A percentile compares a stretch with the other conserved stretches of the same genome.
Evolutionary conservation across 495 filamentous ascomycete species (phyloP).

Genomic region (Physcia stellaris): DNA sequence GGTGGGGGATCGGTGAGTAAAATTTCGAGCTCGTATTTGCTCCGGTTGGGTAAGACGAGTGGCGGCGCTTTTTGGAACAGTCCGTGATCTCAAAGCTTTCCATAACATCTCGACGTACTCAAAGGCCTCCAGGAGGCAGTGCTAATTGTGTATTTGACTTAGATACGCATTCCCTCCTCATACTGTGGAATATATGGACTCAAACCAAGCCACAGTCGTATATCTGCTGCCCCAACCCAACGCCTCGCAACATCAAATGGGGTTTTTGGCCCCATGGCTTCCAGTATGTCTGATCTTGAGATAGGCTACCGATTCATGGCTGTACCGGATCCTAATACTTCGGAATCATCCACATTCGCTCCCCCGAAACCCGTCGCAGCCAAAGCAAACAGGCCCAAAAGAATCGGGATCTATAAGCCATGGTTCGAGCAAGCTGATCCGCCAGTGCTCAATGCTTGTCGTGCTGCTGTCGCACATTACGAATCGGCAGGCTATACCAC

Average conservation of each 20-base stretch:
- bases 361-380: slow-evolving; percentile 24
- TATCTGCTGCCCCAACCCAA: slow-evolving; percentile 46
- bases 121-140: too few species aligned
- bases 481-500: slow-evolving; percentile 45
- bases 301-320: slow-evolving; percentile 69
- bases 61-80: too few species aligned
- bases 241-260: slow-evolving; percentile 48
- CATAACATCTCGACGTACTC: too few species aligned
- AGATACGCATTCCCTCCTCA: slow-evolving; percentile 66
- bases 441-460: slow-evolving; percentile 44
- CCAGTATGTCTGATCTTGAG: slow-evolving; percentile 68
- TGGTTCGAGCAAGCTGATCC: slow-evolving; percentile 63
- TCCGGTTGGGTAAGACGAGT: too few species aligned
- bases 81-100: too few species aligned
- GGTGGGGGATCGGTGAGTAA: slow-evolving; percentile 78
- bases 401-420: slow-evolving; percentile 58
- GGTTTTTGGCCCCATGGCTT: slow-evolving; percentile 64
- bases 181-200: slow-evolving; percentile 85
- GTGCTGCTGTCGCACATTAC: slow-evolving; percentile 48
- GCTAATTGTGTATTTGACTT: too few species aligned
- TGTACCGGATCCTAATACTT: slow-evolving; percentile 47
- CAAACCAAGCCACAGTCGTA: slow-evolving; percentile 69
- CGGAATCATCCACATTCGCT: slow-evolving; percentile 33
- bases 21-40: too few species aligned
- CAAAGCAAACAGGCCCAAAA: slow-evolving; percentile 24